A percentile compares a stretch with the other conserved stretches of the same genome.
These are phyloP conservation scores for Ganoderma leucocontextum DNA, from an alignment of 1,284 basidiomycete genomes.

Conservation along the genomic window DNA sequence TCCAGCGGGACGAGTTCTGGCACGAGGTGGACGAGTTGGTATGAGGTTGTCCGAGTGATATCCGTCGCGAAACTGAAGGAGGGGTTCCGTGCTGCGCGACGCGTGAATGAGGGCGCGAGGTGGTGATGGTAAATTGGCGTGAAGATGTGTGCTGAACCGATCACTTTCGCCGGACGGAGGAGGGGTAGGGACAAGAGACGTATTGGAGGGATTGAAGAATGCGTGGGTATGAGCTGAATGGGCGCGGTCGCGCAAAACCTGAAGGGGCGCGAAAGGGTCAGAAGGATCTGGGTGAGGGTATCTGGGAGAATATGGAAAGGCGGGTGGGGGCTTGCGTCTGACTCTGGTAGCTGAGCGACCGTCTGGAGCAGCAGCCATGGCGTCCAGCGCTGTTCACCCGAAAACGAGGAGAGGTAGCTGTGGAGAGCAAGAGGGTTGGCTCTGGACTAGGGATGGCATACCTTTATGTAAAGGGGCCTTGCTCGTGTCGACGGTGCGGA, in stretches of 20 bases:
- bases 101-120: slow-evolving; percentile 26
- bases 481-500: slow-evolving; percentile 31
- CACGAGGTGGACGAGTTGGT: slow-evolving; percentile 38
- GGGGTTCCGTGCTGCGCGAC: slow-evolving; percentile 27
- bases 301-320: slow-evolving; percentile 49
- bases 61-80: slow-evolving; percentile 34
- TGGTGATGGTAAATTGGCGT: slow-evolving; percentile 20
- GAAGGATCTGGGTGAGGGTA: slow-evolving; percentile 62
- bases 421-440: slow-evolving; percentile 22
- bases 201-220: slow-evolving; percentile 30
- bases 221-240: slow-evolving; percentile 40
- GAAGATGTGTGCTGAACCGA: slow-evolving; percentile 14
- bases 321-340: slow-evolving; percentile 58
- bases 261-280: slow-evolving; percentile 64
- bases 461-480: slow-evolving; percentile 30
- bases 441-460: slow-evolving; percentile 15
- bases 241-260: slow-evolving; percentile 52
- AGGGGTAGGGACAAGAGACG: slow-evolving; percentile 26
- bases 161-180: slow-evolving; percentile 19
- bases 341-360: slow-evolving; percentile 36
- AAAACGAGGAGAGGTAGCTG: slow-evolving; percentile 19
- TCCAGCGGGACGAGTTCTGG: slow-evolving; percentile 32
- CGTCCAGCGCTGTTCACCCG: slow-evolving; percentile 26
- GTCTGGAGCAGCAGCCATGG: slow-evolving; percentile 28
- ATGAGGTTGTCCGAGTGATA: slow-evolving; percentile 38